Evolutionary conservation across 768 basidiomycete genomes (phyloP).

Genomic region (Pleurotus giganteus): DNA sequence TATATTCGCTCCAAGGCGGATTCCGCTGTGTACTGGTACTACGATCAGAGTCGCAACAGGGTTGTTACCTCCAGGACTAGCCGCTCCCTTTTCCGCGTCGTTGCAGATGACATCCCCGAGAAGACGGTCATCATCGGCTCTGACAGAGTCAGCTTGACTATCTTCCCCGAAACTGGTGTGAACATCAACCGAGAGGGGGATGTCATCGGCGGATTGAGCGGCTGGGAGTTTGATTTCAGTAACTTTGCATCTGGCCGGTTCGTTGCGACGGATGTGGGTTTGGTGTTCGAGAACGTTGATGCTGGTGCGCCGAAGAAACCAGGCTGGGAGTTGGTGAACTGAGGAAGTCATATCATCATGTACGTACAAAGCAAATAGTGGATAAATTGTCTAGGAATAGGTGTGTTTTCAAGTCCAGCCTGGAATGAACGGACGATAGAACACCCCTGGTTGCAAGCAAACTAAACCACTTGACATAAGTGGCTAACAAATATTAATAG

Average conservation of each 20-base stretch:
- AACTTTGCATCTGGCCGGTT: background rate
- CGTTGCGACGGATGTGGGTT: background rate
- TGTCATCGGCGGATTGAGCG: background rate
- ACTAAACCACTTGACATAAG: too few relatives aligned
- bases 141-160: too few relatives aligned
- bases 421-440: too few relatives aligned
- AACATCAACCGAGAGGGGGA: too few relatives aligned
- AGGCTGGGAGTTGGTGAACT: too few relatives aligned
- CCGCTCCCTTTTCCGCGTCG: background rate
- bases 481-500: too few relatives aligned
- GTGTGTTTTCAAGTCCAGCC: too few relatives aligned
- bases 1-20: background rate
- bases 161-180: too few relatives aligned
- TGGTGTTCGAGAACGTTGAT: background rate
- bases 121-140: background rate
- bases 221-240: background rate
- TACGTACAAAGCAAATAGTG: background rate
- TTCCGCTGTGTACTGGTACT: background rate
- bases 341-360: too few relatives aligned
- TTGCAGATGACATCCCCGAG: background rate
- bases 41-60: background rate
- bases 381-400: too few relatives aligned
- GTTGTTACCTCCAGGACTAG: background rate
- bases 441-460: too few relatives aligned
- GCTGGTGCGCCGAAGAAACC: background rate